Percentiles rank a stretch among this genome's conserved stretches.
Conservation (phyloP, 352 stramenopile species). For the Plasmopara muralis region DNA sequence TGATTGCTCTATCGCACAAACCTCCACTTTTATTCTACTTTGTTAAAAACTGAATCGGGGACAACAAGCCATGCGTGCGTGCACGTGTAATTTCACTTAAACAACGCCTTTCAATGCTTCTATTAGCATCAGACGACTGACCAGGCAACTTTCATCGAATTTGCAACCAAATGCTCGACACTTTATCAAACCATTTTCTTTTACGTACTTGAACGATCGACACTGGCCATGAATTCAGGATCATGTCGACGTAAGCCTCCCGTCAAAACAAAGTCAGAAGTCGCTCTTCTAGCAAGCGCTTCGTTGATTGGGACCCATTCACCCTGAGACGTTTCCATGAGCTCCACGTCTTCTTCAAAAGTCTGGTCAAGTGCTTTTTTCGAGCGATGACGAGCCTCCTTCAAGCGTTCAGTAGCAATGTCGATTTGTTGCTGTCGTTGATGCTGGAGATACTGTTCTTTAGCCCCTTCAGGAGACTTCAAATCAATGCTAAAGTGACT, state of each 20-base stretch:
- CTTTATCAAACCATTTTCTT: too few species aligned
- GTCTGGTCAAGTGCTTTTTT: conserved; percentile 30
- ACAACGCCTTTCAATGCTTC: too few species aligned
- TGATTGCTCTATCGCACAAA: too few species aligned
- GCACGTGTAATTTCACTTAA: too few species aligned
- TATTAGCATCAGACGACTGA: too few species aligned
- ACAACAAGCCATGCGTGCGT: too few species aligned
- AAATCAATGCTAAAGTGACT: conserved; percentile 12
- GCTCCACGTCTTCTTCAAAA: conserved; percentile 41
- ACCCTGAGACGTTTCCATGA: conserved; percentile 50
- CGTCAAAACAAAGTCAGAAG: conserved; percentile 10
- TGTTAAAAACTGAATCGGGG: too few species aligned
- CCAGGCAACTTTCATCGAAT: too few species aligned
- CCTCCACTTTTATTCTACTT: too few species aligned
- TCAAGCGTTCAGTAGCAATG: conserved; percentile 13
- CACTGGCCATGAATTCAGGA: not conserved
- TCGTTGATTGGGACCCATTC: conserved; percentile 52
- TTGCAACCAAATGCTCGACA: too few species aligned
- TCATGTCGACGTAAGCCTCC: conserved; percentile 18
- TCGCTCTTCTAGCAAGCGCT: conserved; percentile 7
- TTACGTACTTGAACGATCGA: too few species aligned
- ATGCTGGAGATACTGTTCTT: conserved; percentile 32
- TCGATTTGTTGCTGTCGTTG: conserved; percentile 33
- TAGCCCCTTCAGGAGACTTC: conserved; percentile 21
- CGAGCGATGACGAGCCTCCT: conserved; percentile 6